Percentiles rank a stretch among this genome's conserved stretches.
phyloP scores from a whole-genome alignment of 2,329 filamentous ascomycete genomes.

The Aspergillus candidus region DNA sequence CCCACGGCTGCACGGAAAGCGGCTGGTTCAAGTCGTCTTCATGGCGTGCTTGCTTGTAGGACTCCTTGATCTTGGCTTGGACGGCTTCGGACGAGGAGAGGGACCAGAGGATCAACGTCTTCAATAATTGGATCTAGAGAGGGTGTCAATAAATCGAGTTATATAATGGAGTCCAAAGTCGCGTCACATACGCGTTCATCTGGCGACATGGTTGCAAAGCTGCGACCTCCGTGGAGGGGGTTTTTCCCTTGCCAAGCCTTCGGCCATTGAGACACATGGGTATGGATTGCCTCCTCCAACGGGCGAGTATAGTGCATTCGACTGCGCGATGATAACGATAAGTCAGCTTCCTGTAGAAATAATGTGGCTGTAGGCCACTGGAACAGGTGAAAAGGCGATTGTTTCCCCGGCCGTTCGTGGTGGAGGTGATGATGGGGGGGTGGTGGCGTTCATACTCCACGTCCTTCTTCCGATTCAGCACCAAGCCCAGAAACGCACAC shows the following conservation, averaged over 20 bases:
- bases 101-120: slow-evolving; percentile 79
- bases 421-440: background rate
- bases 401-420: no score
- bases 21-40: slow-evolving; percentile 76
- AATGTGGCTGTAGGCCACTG: slow-evolving; percentile 5
- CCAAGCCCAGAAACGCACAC: slow-evolving; percentile 78
- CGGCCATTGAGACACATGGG: slow-evolving; percentile 85
- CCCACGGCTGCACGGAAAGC: slow-evolving; percentile 85
- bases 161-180: background rate
- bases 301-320: slow-evolving; percentile 88
- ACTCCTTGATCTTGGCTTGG: slow-evolving; percentile 73
- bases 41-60: slow-evolving; percentile 81
- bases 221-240: slow-evolving; percentile 71
- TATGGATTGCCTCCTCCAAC: slow-evolving; percentile 82
- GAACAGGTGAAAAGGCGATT: background rate
- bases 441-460: slow-evolving; percentile 69
- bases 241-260: slow-evolving; percentile 74
- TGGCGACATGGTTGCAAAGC: slow-evolving; percentile 76
- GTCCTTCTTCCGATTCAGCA: slow-evolving; percentile 96
- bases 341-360: slow-evolving; percentile 23
- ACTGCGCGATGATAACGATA: slow-evolving; percentile 45
- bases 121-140: slow-evolving; percentile 69
- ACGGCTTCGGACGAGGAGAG: slow-evolving; percentile 81
- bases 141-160: slow-evolving; percentile 7
- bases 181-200: slow-evolving; percentile 64